Evolutionary conservation across 441 rosid species (phyloP).

Genomic region (Mallotus japonicus): DNA sequence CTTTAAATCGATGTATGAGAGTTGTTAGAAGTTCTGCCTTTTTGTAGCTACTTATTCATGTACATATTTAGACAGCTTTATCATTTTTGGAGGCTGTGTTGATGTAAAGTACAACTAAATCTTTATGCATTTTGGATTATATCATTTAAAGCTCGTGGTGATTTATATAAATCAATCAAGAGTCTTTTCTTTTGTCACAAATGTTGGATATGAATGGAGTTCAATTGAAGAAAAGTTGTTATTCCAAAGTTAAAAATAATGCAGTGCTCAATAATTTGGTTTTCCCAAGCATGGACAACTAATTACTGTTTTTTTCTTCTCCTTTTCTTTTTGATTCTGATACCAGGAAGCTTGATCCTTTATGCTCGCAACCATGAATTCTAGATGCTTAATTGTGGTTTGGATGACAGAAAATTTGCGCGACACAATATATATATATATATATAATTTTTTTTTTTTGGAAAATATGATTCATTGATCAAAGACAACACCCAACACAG

Average conservation of each 20-base stretch:
- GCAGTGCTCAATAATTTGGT: background rate
- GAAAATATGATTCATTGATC: too few relatives aligned
- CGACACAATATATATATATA: slow-evolving; percentile 35
- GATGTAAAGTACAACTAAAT: background rate
- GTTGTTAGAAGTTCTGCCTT: slow-evolving; percentile 9
- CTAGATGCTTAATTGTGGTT: slow-evolving; percentile 41
- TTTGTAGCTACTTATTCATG: background rate
- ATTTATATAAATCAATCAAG: slow-evolving; percentile 9
- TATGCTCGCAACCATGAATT: slow-evolving; percentile 47
- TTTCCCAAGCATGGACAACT: slow-evolving; percentile 17
- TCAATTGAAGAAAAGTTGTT: background rate
- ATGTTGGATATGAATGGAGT: slow-evolving; percentile 14
- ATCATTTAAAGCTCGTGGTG: background rate
- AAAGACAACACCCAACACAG: too few relatives aligned
- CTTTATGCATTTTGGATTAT: background rate
- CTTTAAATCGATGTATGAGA: background rate
- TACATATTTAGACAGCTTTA: background rate
- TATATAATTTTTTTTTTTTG: too few relatives aligned
- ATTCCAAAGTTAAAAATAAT: background rate
- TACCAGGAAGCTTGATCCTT: slow-evolving; percentile 33
- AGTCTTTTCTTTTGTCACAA: background rate
- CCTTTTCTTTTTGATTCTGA: background rate
- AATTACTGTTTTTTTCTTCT: background rate
- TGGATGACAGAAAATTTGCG: slow-evolving; percentile 46
- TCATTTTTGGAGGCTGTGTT: background rate